Percentiles rank a stretch among this genome's conserved stretches.
Evolutionary conservation across 768 basidiomycete species (phyloP).

Genomic region (Chiua virens): DNA sequence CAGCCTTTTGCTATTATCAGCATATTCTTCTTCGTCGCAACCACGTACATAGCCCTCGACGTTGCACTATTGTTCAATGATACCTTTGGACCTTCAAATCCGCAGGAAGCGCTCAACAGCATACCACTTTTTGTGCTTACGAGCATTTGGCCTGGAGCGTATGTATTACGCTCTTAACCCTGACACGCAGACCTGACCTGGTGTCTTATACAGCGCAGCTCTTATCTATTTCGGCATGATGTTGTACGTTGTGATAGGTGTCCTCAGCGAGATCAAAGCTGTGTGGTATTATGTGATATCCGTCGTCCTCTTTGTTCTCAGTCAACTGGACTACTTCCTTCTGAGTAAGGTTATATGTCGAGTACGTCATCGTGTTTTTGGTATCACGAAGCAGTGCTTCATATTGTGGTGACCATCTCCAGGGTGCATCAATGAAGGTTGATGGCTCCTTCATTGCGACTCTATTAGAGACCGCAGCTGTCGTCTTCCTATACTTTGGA

Average conservation of each 20-base stretch:
- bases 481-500: constrained; percentile 68
- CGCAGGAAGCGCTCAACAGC: constrained; percentile 56
- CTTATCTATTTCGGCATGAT: constrained; percentile 73
- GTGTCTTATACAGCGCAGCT: constrained; percentile 51
- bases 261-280: constrained; percentile 79
- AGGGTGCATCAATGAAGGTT: constrained; percentile 66
- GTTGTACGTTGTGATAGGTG: constrained; percentile 72
- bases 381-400: constrained; percentile 5
- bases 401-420: constrained; percentile 9
- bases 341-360: constrained; percentile 75
- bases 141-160: constrained; percentile 77
- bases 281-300: constrained; percentile 76
- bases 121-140: constrained; percentile 81
- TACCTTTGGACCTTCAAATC: constrained; percentile 58
- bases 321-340: constrained; percentile 83
- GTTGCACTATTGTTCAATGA: constrained; percentile 65
- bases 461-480: constrained; percentile 72
- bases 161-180: constrained; percentile 30
- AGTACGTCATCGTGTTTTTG: constrained; percentile 35
- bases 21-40: constrained; percentile 62
- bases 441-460: constrained; percentile 91
- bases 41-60: constrained; percentile 85
- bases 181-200: constrained; percentile 1
- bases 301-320: constrained; percentile 73
- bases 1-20: constrained; percentile 66